Percentiles rank a stretch among this genome's conserved stretches.
Conservation (phyloP, 2,329 filamentous ascomycete genomes). For the Botrytis fabae region DNA sequence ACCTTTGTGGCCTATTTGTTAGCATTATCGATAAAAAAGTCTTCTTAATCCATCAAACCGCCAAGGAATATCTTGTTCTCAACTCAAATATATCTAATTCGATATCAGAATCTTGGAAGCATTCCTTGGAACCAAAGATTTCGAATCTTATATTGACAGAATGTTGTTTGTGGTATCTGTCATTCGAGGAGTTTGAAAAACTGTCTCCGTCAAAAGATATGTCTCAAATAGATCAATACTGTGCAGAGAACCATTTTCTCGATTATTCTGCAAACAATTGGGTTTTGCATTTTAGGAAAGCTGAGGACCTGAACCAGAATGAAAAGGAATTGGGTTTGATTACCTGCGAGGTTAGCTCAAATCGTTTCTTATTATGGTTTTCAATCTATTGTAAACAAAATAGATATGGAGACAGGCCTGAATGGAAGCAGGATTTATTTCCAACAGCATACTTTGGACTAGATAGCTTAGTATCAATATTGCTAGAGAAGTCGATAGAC, state of each 20-base stretch:
- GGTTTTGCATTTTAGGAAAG: neutral
- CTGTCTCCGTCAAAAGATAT: neutral
- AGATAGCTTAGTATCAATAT: neutral
- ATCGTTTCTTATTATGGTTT: slow-evolving; percentile 5
- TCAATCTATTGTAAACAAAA: neutral
- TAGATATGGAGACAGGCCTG: neutral
- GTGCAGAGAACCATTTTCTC: neutral
- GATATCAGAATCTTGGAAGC: slow-evolving; percentile 13
- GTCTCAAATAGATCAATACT: neutral
- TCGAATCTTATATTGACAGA: slow-evolving; percentile 22
- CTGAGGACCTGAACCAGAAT: neutral
- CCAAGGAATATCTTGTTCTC: slow-evolving; percentile 22
- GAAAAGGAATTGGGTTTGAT: neutral
- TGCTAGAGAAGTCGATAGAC: neutral
- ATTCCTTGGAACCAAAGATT: slow-evolving; percentile 19
- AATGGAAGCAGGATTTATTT: neutral
- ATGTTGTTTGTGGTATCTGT: slow-evolving; percentile 23
- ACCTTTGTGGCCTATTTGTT: slow-evolving; percentile 23
- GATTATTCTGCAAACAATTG: slow-evolving; percentile 16
- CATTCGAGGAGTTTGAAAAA: neutral
- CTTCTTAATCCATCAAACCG: slow-evolving; percentile 24
- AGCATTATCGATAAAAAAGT: slow-evolving; percentile 19
- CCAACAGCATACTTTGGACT: slow-evolving; percentile 6
- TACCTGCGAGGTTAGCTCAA: neutral
- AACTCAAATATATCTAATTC: neutral